Base-by-base conservation (phyloP, 129 eudicot species). In the Cynara cardunculus region DNA sequence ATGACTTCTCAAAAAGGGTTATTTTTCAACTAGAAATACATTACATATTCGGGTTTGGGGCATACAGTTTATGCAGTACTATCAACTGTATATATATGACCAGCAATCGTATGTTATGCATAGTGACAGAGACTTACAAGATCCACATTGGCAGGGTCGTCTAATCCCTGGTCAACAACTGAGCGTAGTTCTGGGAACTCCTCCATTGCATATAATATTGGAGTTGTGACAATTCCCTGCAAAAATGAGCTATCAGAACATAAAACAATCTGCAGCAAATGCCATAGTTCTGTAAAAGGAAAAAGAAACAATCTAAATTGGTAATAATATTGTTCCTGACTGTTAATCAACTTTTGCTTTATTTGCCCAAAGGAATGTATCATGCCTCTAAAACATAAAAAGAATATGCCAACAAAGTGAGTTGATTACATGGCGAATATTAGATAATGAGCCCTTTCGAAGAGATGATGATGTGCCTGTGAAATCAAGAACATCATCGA, bases 401-500 rank as follows among this genome's bases (percentile, higher is more conserved):
- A 18, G 35, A 35, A 44, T 21, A 11, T 75, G 69, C 39, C 34
- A 64, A 13, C 35, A 21, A 81, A 27, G 30, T 44, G 81, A 70
- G 26, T 61, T 26, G 2, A 37, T 83, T 90, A 94, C 97, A 88
- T 94, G 98, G 85, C 96, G 98, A 74, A 94, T 92, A 79, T 94
- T 97, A 44, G 98, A 92, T 81, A 94, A 89, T 24, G 97, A 86
- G 74, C 97, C 97, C 84, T 94, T 94, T 22, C 98, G 96, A 70
- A 94, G 96, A 74, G 98, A 88, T 27, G 97, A 72, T 77, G 97
- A 87, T 75, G 98, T 94, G 84, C 97, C 94, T 1, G 96, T 94
- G 87, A 90, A 94, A 92, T 94, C 98, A 78, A 94, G 97, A 75
- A 92, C 92, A 66, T 94, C 98, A 25, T 94, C 97, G 28, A 92